These are phyloP conservation scores for Acacia crassicarpa DNA, from an alignment of 306 rosid genomes.

Conservation along the genomic window DNA sequence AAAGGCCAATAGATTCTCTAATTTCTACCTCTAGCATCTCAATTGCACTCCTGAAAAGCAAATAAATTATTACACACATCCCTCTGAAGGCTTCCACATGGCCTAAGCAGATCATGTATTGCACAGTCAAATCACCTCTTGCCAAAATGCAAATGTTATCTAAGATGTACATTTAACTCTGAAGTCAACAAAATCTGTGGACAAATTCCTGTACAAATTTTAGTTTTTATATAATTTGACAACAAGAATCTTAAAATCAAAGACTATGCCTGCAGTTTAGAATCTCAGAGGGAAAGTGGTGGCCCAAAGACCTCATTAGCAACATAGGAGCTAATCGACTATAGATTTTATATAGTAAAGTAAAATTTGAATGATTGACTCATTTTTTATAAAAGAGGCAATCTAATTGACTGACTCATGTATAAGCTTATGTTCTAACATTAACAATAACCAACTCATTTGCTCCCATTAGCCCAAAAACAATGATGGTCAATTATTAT, in stretches of 20 bases:
- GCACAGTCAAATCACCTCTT: neutral
- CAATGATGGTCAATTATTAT: neutral
- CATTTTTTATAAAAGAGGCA: too few species aligned
- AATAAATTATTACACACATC: neutral
- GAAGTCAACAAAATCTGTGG: neutral
- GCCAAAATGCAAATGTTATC: neutral
- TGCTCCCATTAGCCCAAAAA: neutral
- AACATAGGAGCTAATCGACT: too few species aligned
- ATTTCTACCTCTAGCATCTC: conserved; percentile 78
- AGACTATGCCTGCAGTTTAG: neutral
- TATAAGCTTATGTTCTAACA: neutral
- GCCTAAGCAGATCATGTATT: conserved; percentile 6
- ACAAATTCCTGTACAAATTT: neutral
- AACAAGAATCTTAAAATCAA: neutral
- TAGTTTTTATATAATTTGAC: neutral
- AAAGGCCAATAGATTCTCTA: conserved; percentile 46
- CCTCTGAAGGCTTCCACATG: neutral
- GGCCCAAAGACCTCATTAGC: too few species aligned
- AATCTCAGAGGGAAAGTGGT: neutral
- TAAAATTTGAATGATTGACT: too few species aligned
- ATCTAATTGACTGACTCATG: neutral
- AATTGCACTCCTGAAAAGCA: conserved; percentile 70
- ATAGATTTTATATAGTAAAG: too few species aligned
- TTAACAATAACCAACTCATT: neutral
- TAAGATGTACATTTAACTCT: neutral